A percentile compares a stretch with the other conserved stretches of the same genome.
phyloP scores from a whole-genome alignment of 257 asterid species.

The Solanum peruvianum region DNA sequence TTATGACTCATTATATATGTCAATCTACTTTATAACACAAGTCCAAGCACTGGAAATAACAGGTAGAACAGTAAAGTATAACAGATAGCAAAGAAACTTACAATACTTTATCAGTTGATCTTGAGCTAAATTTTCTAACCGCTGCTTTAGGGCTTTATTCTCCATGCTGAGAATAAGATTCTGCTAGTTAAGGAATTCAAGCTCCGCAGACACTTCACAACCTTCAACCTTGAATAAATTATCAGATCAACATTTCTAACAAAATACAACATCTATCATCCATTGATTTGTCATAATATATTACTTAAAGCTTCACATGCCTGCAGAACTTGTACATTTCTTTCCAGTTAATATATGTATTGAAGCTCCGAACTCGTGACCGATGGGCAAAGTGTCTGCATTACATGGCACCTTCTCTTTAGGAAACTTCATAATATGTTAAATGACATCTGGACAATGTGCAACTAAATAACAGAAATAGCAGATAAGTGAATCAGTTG shows the following conservation, averaged over 20 bases:
- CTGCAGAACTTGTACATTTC: slow-evolving; percentile 87
- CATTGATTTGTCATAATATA: neutral
- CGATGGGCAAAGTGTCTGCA: slow-evolving; percentile 98
- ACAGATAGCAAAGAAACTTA: slow-evolving; percentile 23
- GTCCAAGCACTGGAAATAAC: neutral
- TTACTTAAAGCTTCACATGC: slow-evolving; percentile 23
- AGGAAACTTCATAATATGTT: neutral
- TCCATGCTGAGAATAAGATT: slow-evolving; percentile 84
- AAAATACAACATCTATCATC: neutral
- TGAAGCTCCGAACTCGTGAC: slow-evolving; percentile 92
- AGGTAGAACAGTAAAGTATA: neutral
- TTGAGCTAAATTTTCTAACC: slow-evolving; percentile 69
- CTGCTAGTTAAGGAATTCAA: slow-evolving; percentile 81
- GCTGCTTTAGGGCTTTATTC: slow-evolving; percentile 86
- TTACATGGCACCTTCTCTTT: neutral
- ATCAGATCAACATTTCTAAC: slow-evolving; percentile 5
- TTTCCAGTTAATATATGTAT: slow-evolving; percentile 87
- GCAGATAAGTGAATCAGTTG: neutral
- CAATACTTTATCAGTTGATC: slow-evolving; percentile 80
- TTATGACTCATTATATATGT: neutral
- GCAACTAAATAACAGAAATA: neutral
- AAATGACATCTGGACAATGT: neutral
- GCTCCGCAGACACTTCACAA: slow-evolving; percentile 78
- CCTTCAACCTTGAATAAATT: slow-evolving; percentile 60
- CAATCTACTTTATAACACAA: neutral